Percentiles rank a stretch among this genome's conserved stretches.
phyloP scores from a whole-genome alignment of 1,284 basidiomycete species.

The Irpex sp. region DNA sequence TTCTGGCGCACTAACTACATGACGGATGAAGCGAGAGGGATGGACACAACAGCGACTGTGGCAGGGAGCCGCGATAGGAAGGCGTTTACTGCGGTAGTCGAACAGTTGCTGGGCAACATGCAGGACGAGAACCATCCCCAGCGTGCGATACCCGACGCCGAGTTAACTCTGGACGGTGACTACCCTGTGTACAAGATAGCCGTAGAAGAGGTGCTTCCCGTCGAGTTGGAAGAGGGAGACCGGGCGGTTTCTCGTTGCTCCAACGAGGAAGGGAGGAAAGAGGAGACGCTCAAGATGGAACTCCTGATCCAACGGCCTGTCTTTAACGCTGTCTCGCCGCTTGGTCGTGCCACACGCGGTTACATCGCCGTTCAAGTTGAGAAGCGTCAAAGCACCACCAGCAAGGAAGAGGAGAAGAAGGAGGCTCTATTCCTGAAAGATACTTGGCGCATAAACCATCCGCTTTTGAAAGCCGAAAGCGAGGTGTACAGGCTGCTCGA shows the following conservation, averaged over 20 bases:
- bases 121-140: background rate
- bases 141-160: background rate
- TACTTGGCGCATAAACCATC: background rate
- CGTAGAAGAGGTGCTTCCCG: background rate
- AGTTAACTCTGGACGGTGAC: background rate
- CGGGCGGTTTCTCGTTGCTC: too few species aligned
- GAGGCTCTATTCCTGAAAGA: constrained; percentile 3
- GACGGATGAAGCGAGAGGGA: constrained; percentile 14
- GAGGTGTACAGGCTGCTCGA: background rate
- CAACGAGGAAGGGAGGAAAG: too few species aligned
- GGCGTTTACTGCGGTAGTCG: background rate
- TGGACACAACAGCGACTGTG: constrained; percentile 17
- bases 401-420: background rate
- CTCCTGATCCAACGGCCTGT: background rate
- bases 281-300: background rate
- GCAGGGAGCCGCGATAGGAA: background rate
- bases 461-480: background rate
- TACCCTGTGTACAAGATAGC: background rate
- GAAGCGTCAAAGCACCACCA: too few species aligned
- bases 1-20: constrained; percentile 22
- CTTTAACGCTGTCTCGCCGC: background rate
- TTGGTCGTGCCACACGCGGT: constrained; percentile 1
- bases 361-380: background rate
- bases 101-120: background rate
- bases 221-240: too few species aligned